Base-by-base conservation (phyloP, 345 rosid genomes). In the Populus alba region DNA sequence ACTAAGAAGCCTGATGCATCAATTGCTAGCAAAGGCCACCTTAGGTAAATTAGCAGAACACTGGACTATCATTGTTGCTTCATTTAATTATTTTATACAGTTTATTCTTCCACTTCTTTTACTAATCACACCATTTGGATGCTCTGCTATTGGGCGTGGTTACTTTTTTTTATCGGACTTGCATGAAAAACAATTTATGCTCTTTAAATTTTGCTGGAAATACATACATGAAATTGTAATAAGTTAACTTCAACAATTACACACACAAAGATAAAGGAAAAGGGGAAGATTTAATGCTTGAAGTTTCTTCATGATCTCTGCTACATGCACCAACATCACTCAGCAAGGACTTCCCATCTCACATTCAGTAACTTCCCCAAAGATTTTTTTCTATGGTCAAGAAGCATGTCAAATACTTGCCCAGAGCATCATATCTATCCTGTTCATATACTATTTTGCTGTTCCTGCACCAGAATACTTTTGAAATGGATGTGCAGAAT, bases 1-100 rank as follows among this genome's bases (percentile, higher is more conserved):
- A 90, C 98, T 78, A 89, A 84, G 72, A 96, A 94, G 89, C 99
- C 98, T 72, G 99, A 94, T 87, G 97, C 98, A 72, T 94, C 99
- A 74, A 96, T 96, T 76, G 99, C 99, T 83, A 92, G 99, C 90
- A 96, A 96, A 89, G 99, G 99, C 72, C 99, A 96, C 81, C 86
- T 96, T 73, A 96, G 99, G 99, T 96, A 83, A 86, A 63, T 57
- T 73, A 66, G 23, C n/a, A 43, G 41, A n/a, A 59, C 47, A 68
- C 68, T 61, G 33, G 68, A 70, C 61, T 59, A 18, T 53, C 4
- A 18, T 47, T 47, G 51, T 47, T 53, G 45, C 10, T 16, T 8
- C 35, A 11, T 53, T 12, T 55, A 22, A 17, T 29, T 31, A 20
- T 72, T 72, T 33, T 11, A n/a, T 69, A 31, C 66, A 10, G 11